Conservation (phyloP, 176 grass and related monocot species). For the Puya raimondii region DNA sequence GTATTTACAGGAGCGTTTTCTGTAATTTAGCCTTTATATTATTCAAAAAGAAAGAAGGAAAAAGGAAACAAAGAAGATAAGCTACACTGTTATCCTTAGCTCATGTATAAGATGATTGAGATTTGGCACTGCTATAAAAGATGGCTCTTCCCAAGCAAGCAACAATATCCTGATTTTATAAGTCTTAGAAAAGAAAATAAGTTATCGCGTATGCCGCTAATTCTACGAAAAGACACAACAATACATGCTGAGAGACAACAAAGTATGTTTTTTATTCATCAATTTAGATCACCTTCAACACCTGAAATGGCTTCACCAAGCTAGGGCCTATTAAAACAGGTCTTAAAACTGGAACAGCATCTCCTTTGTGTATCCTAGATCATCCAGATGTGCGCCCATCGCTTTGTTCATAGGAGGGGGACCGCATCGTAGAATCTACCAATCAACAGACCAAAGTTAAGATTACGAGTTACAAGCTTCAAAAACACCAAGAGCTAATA, state of each 20-base stretch:
- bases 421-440: constrained; percentile 79
- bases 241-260: background rate
- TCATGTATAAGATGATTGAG: background rate
- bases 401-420: constrained; percentile 99
- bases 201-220: background rate
- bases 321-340: background rate
- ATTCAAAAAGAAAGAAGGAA: no score
- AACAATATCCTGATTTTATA: background rate
- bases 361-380: constrained; percentile 73
- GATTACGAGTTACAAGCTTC: background rate
- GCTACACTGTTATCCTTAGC: background rate
- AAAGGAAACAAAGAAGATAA: background rate
- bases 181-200: background rate
- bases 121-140: background rate
- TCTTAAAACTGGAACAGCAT: constrained; percentile 94
- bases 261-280: background rate
- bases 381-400: constrained; percentile 75
- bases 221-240: background rate
- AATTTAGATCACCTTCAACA: background rate
- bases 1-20: no score
- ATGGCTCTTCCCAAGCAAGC: background rate
- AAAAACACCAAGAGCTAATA: background rate
- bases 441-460: constrained; percentile 5
- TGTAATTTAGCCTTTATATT: no score
- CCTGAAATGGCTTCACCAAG: background rate